phyloP scores from a whole-genome alignment of 768 basidiomycete genomes.

The Podaxis sp. region DNA sequence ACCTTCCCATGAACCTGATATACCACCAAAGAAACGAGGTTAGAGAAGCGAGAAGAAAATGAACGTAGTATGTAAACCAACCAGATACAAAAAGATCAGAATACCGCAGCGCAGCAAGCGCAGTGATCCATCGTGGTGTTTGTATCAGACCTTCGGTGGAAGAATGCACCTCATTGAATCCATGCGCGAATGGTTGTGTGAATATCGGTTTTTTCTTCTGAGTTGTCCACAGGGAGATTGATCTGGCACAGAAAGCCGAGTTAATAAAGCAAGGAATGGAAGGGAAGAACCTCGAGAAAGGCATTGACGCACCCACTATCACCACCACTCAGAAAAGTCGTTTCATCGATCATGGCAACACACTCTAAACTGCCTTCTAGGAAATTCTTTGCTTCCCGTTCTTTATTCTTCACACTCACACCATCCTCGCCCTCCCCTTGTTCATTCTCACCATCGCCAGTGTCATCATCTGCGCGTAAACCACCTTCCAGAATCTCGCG shows the following conservation, averaged over 20 bases:
- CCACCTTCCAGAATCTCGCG: slow-evolving; percentile 81
- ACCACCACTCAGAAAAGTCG: slow-evolving; percentile 88
- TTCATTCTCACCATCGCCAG: slow-evolving; percentile 36
- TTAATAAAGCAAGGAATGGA: not conserved
- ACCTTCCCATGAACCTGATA: slow-evolving; percentile 90
- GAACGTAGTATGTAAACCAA: slow-evolving; percentile 29
- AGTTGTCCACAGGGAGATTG: slow-evolving; percentile 91
- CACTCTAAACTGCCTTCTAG: slow-evolving; percentile 91
- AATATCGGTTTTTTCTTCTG: slow-evolving; percentile 95
- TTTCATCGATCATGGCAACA: slow-evolving; percentile 94
- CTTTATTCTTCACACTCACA: slow-evolving; percentile 31
- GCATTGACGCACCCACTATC: slow-evolving; percentile 83
- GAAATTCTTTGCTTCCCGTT: slow-evolving; percentile 46
- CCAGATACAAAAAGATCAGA: slow-evolving; percentile 92
- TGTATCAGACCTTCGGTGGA: slow-evolving; percentile 72
- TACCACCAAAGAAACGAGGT: not conserved
- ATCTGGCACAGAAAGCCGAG: slow-evolving; percentile 40
- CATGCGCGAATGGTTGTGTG: slow-evolving; percentile 84
- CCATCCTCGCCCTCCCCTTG: slow-evolving; percentile 15
- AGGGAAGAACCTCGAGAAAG: not conserved
- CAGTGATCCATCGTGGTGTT: slow-evolving; percentile 90
- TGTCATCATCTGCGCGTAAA: slow-evolving; percentile 57
- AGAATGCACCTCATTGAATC: slow-evolving; percentile 67
- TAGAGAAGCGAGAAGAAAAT: not conserved
- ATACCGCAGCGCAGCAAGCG: slow-evolving; percentile 79